Evolutionary conservation across 495 filamentous ascomycete species (phyloP).

Genomic region (Penicillium cataractarum): DNA sequence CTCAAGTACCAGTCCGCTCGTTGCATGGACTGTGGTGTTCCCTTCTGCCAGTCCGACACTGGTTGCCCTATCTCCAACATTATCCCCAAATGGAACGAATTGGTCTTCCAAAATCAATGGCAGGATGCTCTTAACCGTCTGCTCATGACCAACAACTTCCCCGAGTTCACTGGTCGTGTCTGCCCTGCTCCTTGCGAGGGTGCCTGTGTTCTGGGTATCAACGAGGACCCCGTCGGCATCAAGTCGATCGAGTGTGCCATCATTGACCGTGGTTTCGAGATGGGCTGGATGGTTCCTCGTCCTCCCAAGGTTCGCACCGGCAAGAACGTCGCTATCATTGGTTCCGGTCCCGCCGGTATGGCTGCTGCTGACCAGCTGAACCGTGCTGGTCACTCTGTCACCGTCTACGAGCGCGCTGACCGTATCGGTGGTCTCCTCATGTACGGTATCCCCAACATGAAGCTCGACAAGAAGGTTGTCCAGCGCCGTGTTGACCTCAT

Average conservation of each 20-base stretch:
- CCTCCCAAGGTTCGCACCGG: slow-evolving; percentile 82
- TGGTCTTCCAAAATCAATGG: slow-evolving; percentile 94
- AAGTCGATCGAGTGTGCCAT: slow-evolving; percentile 99
- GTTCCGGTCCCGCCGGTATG: slow-evolving; percentile 92
- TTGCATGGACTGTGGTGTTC: slow-evolving; percentile 99
- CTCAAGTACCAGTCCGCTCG: slow-evolving; percentile 98
- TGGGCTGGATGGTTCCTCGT: slow-evolving; percentile 96
- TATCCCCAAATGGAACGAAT: slow-evolving; percentile 98
- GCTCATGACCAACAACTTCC: slow-evolving; percentile 99
- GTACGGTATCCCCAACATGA: slow-evolving; percentile 99
- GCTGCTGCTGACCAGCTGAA: slow-evolving; percentile 95
- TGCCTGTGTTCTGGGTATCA: slow-evolving; percentile 97
- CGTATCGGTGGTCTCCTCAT: slow-evolving; percentile 93
- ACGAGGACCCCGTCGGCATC: slow-evolving; percentile 97
- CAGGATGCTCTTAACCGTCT: slow-evolving; percentile 92
- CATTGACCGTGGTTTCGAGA: slow-evolving; percentile 98
- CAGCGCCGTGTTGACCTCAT: slow-evolving; percentile 97
- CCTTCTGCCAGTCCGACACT: slow-evolving; percentile 97
- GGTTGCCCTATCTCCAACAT: slow-evolving; percentile 99
- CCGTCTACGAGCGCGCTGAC: slow-evolving; percentile 95
- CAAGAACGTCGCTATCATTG: slow-evolving; percentile 90
- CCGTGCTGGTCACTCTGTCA: slow-evolving; percentile 87
- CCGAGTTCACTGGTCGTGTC: slow-evolving; percentile 97
- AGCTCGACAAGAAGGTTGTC: slow-evolving; percentile 98
- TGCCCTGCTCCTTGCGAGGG: slow-evolving; percentile 98